phyloP scores from a whole-genome alignment of 306 rosid genomes.

The Alnus glutinosa region DNA sequence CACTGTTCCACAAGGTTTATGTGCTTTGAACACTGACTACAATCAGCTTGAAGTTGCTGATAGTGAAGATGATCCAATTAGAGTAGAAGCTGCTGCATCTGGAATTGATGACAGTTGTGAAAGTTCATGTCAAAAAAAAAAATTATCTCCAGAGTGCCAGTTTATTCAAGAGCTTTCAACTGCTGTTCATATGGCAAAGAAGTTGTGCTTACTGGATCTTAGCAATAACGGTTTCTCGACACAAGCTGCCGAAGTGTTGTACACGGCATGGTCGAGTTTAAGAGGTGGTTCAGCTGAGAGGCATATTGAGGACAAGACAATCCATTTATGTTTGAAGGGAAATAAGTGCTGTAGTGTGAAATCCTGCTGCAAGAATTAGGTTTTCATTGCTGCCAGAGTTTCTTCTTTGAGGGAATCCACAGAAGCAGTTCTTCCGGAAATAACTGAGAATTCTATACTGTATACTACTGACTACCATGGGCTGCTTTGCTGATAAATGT shows the following conservation, averaged over 20 bases:
- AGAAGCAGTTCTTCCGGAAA: neutral
- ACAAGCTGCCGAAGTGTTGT: constrained; percentile 53
- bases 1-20: constrained; percentile 35
- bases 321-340: constrained; percentile 66
- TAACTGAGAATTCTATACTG: neutral
- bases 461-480: neutral
- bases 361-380: constrained; percentile 79
- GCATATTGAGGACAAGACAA: constrained; percentile 51
- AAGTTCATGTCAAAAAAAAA: constrained; percentile 52
- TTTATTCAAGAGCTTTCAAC: constrained; percentile 48
- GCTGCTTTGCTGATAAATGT: neutral
- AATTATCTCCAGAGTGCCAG: constrained; percentile 39
- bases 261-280: constrained; percentile 57
- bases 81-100: constrained; percentile 50
- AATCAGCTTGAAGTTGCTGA: constrained; percentile 72
- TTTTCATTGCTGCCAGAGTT: neutral
- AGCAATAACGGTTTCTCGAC: constrained; percentile 65
- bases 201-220: constrained; percentile 67
- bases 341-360: constrained; percentile 64
- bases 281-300: constrained; percentile 54
- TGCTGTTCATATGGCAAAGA: constrained; percentile 62
- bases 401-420: neutral
- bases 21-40: constrained; percentile 33
- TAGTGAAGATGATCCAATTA: constrained; percentile 62
- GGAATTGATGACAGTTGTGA: constrained; percentile 65